These are phyloP conservation scores for Hansfordia pulvinata DNA, from an alignment of 2,329 filamentous ascomycete genomes.

Conservation along the genomic window DNA sequence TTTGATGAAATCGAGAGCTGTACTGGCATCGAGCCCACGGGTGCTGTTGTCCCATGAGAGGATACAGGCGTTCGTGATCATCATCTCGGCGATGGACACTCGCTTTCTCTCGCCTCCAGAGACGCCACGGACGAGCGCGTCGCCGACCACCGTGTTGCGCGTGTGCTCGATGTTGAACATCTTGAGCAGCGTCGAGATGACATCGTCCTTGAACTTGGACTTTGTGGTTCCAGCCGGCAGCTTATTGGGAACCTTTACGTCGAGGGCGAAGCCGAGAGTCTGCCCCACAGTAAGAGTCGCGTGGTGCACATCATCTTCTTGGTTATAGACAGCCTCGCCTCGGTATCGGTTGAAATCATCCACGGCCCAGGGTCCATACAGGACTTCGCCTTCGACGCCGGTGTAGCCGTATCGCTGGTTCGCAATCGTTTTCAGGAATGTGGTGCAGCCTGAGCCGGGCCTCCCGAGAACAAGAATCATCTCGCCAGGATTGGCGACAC, in stretches of 20 bases:
- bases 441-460: slow-evolving; percentile 60
- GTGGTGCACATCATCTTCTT: slow-evolving; percentile 77
- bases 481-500: slow-evolving; percentile 65
- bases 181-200: slow-evolving; percentile 62
- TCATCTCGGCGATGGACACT: slow-evolving; percentile 73
- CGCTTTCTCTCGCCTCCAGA: slow-evolving; percentile 70
- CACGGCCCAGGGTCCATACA: slow-evolving; percentile 61
- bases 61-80: slow-evolving; percentile 60
- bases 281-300: slow-evolving; percentile 79
- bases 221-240: slow-evolving; percentile 62
- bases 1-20: slow-evolving; percentile 52
- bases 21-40: slow-evolving; percentile 54
- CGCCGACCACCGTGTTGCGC: slow-evolving; percentile 70
- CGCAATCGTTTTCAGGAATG: slow-evolving; percentile 54
- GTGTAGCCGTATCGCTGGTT: slow-evolving; percentile 50
- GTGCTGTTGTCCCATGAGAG: slow-evolving; percentile 67
- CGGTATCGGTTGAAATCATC: slow-evolving; percentile 62
- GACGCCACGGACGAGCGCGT: slow-evolving; percentile 67
- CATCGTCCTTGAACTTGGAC: slow-evolving; percentile 60
- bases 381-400: slow-evolving; percentile 50
- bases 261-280: slow-evolving; percentile 72
- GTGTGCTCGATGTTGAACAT: slow-evolving; percentile 96
- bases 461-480: slow-evolving; percentile 77
- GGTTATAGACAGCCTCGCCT: slow-evolving; percentile 75
- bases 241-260: slow-evolving; percentile 74